Conservation (phyloP, 768 basidiomycete species). For the Bullera alba region DNA sequence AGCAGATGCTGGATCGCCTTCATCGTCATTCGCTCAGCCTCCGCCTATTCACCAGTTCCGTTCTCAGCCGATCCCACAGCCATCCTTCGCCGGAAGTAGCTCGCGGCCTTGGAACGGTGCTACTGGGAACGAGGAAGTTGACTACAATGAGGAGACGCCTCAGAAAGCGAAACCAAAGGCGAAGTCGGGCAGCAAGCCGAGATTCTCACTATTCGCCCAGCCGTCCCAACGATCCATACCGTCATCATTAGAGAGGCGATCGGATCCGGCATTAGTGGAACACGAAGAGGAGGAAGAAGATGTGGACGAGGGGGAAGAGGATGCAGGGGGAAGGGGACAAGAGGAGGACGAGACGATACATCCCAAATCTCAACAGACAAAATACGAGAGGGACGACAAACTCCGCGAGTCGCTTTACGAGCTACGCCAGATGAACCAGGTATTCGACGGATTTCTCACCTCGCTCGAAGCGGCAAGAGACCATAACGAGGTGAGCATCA, state of each 20-base stretch:
- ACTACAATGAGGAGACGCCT: background rate
- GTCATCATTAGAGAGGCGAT: too few relatives aligned
- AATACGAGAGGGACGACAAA: slow-evolving; percentile 14
- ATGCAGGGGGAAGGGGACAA: slow-evolving; percentile 4
- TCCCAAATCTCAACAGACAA: background rate
- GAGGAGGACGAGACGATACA: slow-evolving; percentile 19
- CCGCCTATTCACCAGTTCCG: background rate
- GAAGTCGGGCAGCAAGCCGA: slow-evolving; percentile 18
- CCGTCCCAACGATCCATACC: too few relatives aligned
- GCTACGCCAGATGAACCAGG: slow-evolving; percentile 44
- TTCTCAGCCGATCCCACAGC: background rate
- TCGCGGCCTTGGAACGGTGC: background rate
- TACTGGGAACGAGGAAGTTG: background rate
- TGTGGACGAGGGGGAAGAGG: slow-evolving; percentile 7
- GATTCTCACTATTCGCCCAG: slow-evolving; percentile 36
- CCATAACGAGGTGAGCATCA: slow-evolving; percentile 42
- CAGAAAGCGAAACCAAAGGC: background rate
- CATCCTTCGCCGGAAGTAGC: too few relatives aligned
- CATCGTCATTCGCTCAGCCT: background rate
- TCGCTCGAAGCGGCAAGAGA: slow-evolving; percentile 33
- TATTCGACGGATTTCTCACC: slow-evolving; percentile 38
- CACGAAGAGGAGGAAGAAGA: slow-evolving; percentile 4
- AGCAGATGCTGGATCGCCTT: slow-evolving; percentile 9
- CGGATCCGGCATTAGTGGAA: background rate
- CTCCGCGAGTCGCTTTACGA: slow-evolving; percentile 41